These are phyloP conservation scores for Posidonia oceanica DNA, from an alignment of 116 monocot species.

Conservation along the genomic window DNA sequence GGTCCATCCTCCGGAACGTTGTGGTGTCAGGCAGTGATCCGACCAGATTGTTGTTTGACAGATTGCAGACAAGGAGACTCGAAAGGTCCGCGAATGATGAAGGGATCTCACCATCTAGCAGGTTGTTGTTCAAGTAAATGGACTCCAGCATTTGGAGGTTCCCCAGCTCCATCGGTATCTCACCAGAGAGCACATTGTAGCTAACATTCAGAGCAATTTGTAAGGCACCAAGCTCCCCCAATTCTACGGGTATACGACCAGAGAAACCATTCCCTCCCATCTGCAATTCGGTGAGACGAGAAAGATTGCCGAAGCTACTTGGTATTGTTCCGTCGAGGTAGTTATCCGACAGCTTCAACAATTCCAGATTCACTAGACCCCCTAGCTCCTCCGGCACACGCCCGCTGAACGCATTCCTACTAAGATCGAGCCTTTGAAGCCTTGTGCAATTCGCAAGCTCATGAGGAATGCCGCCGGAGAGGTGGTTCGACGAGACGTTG, in stretches of 20 bases:
- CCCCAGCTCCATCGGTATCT: conserved; percentile 69
- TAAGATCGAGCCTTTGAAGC: conserved; percentile 80
- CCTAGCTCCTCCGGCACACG: conserved; percentile 56
- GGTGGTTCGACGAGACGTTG: conserved; percentile 65
- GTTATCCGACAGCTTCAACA: conserved; percentile 68
- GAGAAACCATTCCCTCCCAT: conserved; percentile 73
- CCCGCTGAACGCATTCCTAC: conserved; percentile 58
- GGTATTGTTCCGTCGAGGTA: conserved; percentile 54
- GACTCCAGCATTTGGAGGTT: conserved; percentile 60
- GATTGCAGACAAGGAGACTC: conserved; percentile 64
- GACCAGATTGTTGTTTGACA: conserved; percentile 71
- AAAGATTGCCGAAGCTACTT: conserved; percentile 50
- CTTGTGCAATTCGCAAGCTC: conserved; percentile 54
- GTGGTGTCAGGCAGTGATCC: conserved; percentile 54
- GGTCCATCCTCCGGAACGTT: conserved; percentile 47
- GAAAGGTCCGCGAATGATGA: conserved; percentile 55
- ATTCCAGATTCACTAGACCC: conserved; percentile 50
- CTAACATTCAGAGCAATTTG: conserved; percentile 93
- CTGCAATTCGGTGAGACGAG: conserved; percentile 67
- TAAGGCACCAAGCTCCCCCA: conserved; percentile 61
- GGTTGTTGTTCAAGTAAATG: conserved; percentile 71
- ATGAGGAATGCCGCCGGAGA: conserved; percentile 45
- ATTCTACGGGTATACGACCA: conserved; percentile 61
- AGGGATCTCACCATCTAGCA: conserved; percentile 70
- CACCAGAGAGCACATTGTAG: conserved; percentile 69